Evolutionary conservation across 768 basidiomycete species (phyloP), one percentile per base, ranked within the genome.

Genomic region (Lentinula raphanica): DNA sequence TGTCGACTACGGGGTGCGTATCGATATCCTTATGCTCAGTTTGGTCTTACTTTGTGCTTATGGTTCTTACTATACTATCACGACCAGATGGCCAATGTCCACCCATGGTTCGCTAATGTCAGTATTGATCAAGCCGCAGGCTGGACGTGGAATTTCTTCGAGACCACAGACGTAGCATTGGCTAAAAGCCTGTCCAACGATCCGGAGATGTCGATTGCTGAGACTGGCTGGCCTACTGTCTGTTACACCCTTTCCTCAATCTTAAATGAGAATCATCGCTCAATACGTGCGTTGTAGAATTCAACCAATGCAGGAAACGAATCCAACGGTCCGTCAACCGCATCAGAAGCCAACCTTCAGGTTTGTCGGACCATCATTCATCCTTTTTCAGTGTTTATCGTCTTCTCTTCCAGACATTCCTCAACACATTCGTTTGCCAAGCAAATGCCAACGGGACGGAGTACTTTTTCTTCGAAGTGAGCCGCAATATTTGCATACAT

Each of bases 51-150:
- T 25, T 23, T 40, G 50, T 57, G 9, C 15, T 1, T 1, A 12
- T 17, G 21, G 35, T n/a, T 25, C 8, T 6, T 23, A 15, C 6
- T 40, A 9, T 7, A 12, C n/a, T n/a, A n/a, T n/a, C n/a, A n/a
- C n/a, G n/a, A n/a, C n/a, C 36, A 88, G 86, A 82, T 94, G 88
- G 82, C 92, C 7, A 96, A 97, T 60, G 92, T 94, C 7, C 94
- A 96, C 66, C 86, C 94, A 2, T 94, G 92, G 92, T 98, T 97
- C 68, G 95, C 88, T 17, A 85, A 88, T 63, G 80, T 87, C 23
- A 78, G 81, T 8, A 83, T 87, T 28, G 69, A 82, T 5, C 63
- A 80, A 2, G 86, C 89, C 0, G 90, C 94, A 0, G 80, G 63
- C 5, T 99, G 96, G 96, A 94, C 92, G 0, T 74, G 73, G 19